Base-by-base conservation (phyloP, 139 green algal genomes). In the Picochlorum sp. region DNA sequence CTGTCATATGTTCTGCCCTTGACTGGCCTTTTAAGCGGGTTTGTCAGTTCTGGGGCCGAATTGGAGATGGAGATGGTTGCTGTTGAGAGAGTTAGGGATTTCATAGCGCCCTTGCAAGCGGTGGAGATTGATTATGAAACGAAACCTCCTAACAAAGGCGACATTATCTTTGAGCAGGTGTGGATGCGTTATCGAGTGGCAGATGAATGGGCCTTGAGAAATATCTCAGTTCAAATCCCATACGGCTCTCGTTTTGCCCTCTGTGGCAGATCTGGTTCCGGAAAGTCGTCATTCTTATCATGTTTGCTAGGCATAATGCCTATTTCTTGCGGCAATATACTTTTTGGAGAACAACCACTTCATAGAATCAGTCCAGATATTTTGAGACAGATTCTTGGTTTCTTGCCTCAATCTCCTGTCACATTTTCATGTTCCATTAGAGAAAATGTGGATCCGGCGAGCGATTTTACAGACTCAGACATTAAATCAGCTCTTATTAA, bases 61-160 rank as follows among this genome's bases (percentile, higher is more conserved):
- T 86, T 76, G 12, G 83, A 90, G 56, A 68, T 85, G 52, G 79
- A 95, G 64, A 84, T 93, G 79, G 81, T 93, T 58, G 57, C 83
- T 12, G 78, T 92, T n/a, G 87, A 95, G 63, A 64, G 87, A 1
- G 35, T 92, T 5, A 29, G 20, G 44, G 9, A 47, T 47, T 31
- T 53, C 30, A 31, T 13, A 26, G 44, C 2, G 24, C 29, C 24
- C 35, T 41, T 12, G 10, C 35, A 41, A 9, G 10, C 9, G 35
- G 12, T n/a, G 10, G 10, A 41, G 12, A 41, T 41, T 41, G 9
- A 9, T 9, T 41, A 9, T 41, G 10, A n/a, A 9, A n/a, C 10
- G 12, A 41, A 41, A 9, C 35, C 35, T n/a, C 12, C 10, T n/a
- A 41, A 12, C 12, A n/a, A 41, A 9, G 20, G 44, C 22, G 44